phyloP scores from a whole-genome alignment of 495 filamentous ascomycete genomes.

The Penicillium taxi region DNA sequence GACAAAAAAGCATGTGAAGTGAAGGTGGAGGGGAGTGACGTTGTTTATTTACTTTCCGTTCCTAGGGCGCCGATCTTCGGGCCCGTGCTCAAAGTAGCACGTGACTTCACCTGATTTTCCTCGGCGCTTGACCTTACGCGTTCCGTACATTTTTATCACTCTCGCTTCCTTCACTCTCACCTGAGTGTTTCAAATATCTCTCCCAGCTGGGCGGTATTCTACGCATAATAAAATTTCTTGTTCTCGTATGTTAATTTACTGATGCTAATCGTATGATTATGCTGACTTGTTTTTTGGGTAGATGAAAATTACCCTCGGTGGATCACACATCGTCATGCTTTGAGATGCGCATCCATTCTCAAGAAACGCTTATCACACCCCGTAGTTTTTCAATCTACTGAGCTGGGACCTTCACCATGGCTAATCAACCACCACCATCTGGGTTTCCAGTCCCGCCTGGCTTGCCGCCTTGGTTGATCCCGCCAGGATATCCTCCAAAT shows the following conservation, averaged over 20 bases:
- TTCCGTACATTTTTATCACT: background rate
- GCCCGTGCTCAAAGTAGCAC: conserved; percentile 13
- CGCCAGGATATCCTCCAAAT: conserved; percentile 16
- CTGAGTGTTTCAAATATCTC: background rate
- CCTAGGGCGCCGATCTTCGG: conserved; percentile 33
- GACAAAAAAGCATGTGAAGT: conserved; percentile 3
- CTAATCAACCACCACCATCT: conserved; percentile 48
- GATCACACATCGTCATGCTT: no score
- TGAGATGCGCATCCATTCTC: background rate
- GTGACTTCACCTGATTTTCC: conserved; percentile 26
- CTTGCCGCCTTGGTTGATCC: conserved; percentile 17
- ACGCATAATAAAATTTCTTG: no score
- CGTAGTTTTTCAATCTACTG: background rate
- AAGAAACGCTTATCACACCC: background rate
- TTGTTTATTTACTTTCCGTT: conserved; percentile 41
- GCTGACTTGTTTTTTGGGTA: no score
- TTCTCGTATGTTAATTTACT: no score
- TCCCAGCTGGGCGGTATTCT: no score
- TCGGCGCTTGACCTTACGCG: conserved; percentile 12
- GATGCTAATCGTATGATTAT: no score
- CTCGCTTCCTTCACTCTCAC: background rate
- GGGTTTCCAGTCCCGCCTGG: conserved; percentile 44
- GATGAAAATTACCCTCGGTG: no score
- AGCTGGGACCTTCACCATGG: conserved; percentile 32
- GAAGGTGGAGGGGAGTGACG: conserved; percentile 9